Conservation (phyloP, 1,139 yeast genomes). For the Kodamaea derodonti region DNA sequence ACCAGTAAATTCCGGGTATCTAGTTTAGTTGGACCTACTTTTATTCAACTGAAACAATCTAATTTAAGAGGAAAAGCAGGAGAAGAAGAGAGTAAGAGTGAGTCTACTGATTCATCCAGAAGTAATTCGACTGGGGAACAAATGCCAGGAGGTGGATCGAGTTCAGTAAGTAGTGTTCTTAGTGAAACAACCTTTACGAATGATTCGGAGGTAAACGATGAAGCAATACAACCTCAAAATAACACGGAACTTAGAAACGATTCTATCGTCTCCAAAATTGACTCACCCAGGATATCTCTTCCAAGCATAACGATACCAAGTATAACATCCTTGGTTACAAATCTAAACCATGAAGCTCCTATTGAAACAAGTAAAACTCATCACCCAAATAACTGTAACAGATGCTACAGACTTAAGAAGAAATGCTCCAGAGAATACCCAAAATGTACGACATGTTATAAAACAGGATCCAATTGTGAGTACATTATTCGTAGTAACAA, state of each 20-base stretch:
- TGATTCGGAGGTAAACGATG: background rate
- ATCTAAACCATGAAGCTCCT: background rate
- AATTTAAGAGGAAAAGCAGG: constrained; percentile 12
- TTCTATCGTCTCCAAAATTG: background rate
- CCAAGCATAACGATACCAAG: background rate
- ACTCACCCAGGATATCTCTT: background rate
- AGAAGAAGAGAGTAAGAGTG: background rate
- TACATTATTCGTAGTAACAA: constrained; percentile 32
- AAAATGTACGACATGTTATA: constrained; percentile 33
- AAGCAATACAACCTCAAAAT: background rate
- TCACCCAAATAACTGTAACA: constrained; percentile 35
- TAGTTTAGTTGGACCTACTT: constrained; percentile 8
- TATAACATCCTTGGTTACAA: background rate
- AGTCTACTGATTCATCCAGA: background rate
- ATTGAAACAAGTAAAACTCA: constrained; percentile 24
- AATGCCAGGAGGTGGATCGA: no score
- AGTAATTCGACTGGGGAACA: background rate
- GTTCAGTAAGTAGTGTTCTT: background rate
- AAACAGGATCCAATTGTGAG: constrained; percentile 35
- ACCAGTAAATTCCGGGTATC: constrained; percentile 33
- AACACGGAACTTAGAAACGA: background rate
- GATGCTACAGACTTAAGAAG: constrained; percentile 43
- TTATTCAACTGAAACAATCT: constrained; percentile 21
- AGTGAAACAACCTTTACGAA: background rate
- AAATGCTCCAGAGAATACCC: constrained; percentile 41